These are phyloP conservation scores for Aeschynomene evenia DNA, from an alignment of 306 rosid species.

Conservation along the genomic window DNA sequence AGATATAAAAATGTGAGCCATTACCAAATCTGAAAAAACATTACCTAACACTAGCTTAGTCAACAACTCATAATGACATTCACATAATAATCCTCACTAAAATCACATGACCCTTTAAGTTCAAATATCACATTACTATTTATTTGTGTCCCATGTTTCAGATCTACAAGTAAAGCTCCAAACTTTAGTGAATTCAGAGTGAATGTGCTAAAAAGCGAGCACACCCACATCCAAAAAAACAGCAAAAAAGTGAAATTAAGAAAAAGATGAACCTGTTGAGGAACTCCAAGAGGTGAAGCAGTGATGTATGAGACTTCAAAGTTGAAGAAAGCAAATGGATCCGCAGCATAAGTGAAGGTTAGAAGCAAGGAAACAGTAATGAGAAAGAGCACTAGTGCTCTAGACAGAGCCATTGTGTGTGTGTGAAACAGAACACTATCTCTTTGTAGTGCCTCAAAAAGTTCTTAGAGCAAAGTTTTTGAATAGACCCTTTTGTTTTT, in stretches of 20 bases:
- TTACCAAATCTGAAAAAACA: neutral
- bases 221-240: neutral
- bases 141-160: constrained; percentile 20
- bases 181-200: constrained; percentile 12
- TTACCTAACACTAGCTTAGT: neutral
- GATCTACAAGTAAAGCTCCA: constrained; percentile 44
- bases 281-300: constrained; percentile 89
- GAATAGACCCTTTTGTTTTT: neutral
- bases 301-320: constrained; percentile 78
- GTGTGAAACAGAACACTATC: no score
- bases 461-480: constrained; percentile 20
- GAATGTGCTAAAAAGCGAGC: neutral
- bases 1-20: constrained; percentile 14
- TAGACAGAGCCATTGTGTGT: constrained; percentile 50
- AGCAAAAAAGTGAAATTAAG: constrained; percentile 14
- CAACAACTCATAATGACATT: constrained; percentile 4
- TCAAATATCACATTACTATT: constrained; percentile 20
- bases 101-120: constrained; percentile 10
- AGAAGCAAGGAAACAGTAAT: constrained; percentile 47
- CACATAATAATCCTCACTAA: no score
- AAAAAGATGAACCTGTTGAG: constrained; percentile 67
- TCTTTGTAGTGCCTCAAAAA: constrained; percentile 17
- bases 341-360: constrained; percentile 53
- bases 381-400: constrained; percentile 42
- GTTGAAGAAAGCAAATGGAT: constrained; percentile 54